These are phyloP conservation scores for Gynandropsis gynandra DNA, from an alignment of 345 rosid species.

Conservation along the genomic window DNA sequence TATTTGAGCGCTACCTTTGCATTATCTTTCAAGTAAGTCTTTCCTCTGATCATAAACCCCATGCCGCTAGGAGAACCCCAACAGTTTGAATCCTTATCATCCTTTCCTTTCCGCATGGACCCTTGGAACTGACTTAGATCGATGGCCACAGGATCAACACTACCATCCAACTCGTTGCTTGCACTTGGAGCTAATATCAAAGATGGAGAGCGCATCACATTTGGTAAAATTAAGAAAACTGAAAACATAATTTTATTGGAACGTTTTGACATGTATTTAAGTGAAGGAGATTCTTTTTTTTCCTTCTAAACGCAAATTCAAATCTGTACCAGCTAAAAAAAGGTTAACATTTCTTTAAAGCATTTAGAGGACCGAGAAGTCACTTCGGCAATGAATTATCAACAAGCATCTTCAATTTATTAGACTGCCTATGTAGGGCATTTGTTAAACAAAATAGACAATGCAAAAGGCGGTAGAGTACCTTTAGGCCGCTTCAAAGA, in stretches of 20 bases:
- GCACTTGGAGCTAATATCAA: conserved; percentile 48
- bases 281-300: too few species aligned
- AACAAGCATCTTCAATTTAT: neutral
- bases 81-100: conserved; percentile 67
- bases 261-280: too few species aligned
- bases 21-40: conserved; percentile 77
- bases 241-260: neutral
- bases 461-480: conserved; percentile 22
- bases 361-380: neutral
- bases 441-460: conserved; percentile 10
- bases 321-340: neutral
- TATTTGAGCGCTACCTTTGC: conserved; percentile 45
- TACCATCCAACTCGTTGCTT: conserved; percentile 52
- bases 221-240: neutral
- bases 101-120: conserved; percentile 51
- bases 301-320: neutral
- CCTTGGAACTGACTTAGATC: conserved; percentile 55
- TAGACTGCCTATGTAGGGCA: conserved; percentile 10
- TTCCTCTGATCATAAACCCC: conserved; percentile 94
- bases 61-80: conserved; percentile 83
- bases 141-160: conserved; percentile 39
- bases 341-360: neutral
- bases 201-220: neutral
- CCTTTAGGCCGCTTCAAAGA: conserved; percentile 69
- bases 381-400: neutral